Base-by-base conservation (phyloP, 371 early-diverging fungal species). In the Mycotypha africana region DNA sequence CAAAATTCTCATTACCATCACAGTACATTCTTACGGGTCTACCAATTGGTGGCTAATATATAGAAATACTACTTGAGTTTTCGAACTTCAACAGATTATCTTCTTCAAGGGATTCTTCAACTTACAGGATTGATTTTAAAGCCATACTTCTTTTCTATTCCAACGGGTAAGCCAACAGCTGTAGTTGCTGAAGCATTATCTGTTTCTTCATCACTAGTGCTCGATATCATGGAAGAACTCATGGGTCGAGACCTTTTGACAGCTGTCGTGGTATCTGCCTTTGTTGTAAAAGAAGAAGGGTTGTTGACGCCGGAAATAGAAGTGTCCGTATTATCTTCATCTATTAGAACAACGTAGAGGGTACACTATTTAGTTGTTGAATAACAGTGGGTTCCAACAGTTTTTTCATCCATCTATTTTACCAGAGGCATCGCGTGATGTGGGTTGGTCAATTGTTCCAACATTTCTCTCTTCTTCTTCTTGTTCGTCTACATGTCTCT, bases 1-100 rank as follows among this genome's bases (percentile, higher is more conserved):
- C 11, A 11, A 11, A 28, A 28, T 28, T 8, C 8, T 8, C 5
- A 8, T 45, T 45, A 49, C 94, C 93, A 68, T 93, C 94, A 58
- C 89, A 90, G 63, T 93, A 93, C 44, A 93, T 79, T 30, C 94
- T 79, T 25, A 92, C 84, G 8, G 89, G 86, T 37, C 90, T 79
- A 54, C 76, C 89, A 10, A 60, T 63, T 9, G 89, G 89, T 31
- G 91, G 87, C 55, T 73, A 49, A 23, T 25, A 33, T 30, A 23
- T 16, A 26, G 17, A 20, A 33, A 33, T 33, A n/a, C 7, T n/a
- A n/a, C n/a, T n/a, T n/a, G n/a, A n/a, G n/a, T n/a, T n/a, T n/a
- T n/a, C n/a, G n/a, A n/a, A n/a, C n/a, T n/a, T n/a, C n/a, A n/a
- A n/a, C n/a, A n/a, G n/a, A n/a, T n/a, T n/a, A n/a, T n/a, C n/a